Conservation (phyloP, 768 basidiomycete genomes). For the Phanerochaete sordida region DNA sequence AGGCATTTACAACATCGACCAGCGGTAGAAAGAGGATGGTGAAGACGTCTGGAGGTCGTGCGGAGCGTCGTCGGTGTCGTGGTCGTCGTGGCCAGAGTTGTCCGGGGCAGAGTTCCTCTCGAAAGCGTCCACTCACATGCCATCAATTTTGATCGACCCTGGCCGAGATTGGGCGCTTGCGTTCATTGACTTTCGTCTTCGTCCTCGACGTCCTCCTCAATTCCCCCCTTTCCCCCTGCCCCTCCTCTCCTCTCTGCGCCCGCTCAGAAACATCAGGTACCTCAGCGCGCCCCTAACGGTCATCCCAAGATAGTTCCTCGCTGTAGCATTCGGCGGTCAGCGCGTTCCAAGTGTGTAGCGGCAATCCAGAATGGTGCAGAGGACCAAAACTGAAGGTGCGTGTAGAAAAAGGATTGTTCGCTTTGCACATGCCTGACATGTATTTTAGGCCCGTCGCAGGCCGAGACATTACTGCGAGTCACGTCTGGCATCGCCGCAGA, state of each 20-base stretch:
- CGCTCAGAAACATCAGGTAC: too few relatives aligned
- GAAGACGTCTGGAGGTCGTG: background rate
- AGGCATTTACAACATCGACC: conserved; percentile 51
- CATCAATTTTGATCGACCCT: conserved; percentile 4
- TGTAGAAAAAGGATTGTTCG: too few relatives aligned
- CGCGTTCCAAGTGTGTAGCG: too few relatives aligned
- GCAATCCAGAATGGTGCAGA: conserved; percentile 34
- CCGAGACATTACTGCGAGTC: conserved; percentile 84
- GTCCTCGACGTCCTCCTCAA: background rate
- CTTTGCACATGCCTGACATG: background rate
- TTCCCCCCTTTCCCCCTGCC: too few relatives aligned
- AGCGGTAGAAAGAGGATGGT: background rate
- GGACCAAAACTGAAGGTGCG: conserved; percentile 35
- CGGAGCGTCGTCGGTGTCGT: background rate
- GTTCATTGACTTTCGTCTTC: background rate
- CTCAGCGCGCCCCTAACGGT: too few relatives aligned
- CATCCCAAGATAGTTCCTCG: too few relatives aligned
- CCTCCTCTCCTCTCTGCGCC: background rate
- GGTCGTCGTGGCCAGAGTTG: conserved; percentile 1
- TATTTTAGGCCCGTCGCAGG: conserved; percentile 71
- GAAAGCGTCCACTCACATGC: background rate
- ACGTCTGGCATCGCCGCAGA: conserved; percentile 95
- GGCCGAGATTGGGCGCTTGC: conserved; percentile 1
- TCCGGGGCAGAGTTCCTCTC: background rate
- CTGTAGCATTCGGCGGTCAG: too few relatives aligned